Percentiles rank a stretch among this genome's conserved stretches.
Conservation (phyloP, 2,329 filamentous ascomycete genomes). For the Tolypocladium inflatum region DNA sequence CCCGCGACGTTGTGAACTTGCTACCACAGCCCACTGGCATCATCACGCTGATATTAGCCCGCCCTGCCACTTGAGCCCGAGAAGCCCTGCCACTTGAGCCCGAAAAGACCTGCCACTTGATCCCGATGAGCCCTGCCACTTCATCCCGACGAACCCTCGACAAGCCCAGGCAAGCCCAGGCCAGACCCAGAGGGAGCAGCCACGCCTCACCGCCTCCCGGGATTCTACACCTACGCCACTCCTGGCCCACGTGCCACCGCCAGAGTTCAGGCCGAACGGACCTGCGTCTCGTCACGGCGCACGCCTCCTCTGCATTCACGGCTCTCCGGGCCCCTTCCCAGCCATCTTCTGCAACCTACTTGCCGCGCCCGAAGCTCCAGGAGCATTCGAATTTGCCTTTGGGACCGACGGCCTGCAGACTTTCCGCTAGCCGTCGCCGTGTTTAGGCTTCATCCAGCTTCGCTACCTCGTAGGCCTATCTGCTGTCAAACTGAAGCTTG, state of each 20-base stretch:
- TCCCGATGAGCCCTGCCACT: too few relatives aligned
- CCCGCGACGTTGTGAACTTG: not conserved
- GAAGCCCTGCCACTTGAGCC: too few relatives aligned
- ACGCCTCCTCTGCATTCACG: not conserved
- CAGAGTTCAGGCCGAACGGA: not conserved
- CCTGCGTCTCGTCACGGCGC: not conserved
- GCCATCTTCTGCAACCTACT: not conserved
- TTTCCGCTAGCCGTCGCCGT: not conserved
- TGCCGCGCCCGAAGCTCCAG: not conserved
- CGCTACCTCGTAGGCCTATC: not conserved
- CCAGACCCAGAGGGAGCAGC: not conserved
- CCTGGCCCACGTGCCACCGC: not conserved
- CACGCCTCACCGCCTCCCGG: not conserved
- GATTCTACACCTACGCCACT: not conserved
- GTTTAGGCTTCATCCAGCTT: not conserved
- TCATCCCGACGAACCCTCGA: too few relatives aligned
- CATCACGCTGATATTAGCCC: not conserved
- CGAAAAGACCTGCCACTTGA: too few relatives aligned
- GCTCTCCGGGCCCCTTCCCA: not conserved
- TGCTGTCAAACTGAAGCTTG: not conserved
- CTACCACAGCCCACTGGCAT: not conserved
- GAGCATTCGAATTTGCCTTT: not conserved
- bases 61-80: too few relatives aligned
- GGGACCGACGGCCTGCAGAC: not conserved
- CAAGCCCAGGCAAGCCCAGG: not conserved